phyloP scores from a whole-genome alignment of 306 rosid genomes.

The Lathyrus aphaca region DNA sequence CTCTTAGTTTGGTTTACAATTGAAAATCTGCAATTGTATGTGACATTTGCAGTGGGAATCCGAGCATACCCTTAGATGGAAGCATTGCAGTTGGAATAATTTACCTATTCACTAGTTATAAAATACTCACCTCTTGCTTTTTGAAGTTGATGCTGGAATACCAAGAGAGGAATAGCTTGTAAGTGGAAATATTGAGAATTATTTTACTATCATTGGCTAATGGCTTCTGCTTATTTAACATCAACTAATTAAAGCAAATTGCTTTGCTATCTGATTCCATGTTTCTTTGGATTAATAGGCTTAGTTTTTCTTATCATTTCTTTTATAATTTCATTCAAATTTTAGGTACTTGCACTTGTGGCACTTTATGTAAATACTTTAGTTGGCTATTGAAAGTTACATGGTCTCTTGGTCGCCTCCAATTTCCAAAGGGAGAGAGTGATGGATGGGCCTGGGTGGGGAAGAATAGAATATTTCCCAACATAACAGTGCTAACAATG shows the following conservation, averaged over 20 bases:
- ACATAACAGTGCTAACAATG: not conserved
- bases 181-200: slow-evolving; percentile 2
- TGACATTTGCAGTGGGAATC: not conserved
- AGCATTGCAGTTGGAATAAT: slow-evolving; percentile 5
- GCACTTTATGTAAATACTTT: not conserved
- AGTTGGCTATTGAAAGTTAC: not conserved
- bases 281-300: slow-evolving; percentile 10
- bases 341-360: not conserved
- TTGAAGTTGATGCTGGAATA: too few species aligned
- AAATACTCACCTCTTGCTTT: not conserved
- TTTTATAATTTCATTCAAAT: not conserved
- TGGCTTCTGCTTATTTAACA: not conserved
- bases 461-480: not conserved
- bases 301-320: not conserved
- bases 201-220: not conserved
- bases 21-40: not conserved
- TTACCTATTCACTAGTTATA: slow-evolving; percentile 13
- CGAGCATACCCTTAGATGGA: not conserved
- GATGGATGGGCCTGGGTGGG: not conserved
- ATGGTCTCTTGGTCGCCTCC: not conserved
- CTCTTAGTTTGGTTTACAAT: not conserved
- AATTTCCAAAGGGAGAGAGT: not conserved
- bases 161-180: not conserved
- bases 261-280: not conserved
- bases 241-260: slow-evolving; percentile 11